Evolutionary conservation across 768 basidiomycete species (phyloP), one percentile per base, ranked within the genome.

Genomic region (Lyophyllum atratum): DNA sequence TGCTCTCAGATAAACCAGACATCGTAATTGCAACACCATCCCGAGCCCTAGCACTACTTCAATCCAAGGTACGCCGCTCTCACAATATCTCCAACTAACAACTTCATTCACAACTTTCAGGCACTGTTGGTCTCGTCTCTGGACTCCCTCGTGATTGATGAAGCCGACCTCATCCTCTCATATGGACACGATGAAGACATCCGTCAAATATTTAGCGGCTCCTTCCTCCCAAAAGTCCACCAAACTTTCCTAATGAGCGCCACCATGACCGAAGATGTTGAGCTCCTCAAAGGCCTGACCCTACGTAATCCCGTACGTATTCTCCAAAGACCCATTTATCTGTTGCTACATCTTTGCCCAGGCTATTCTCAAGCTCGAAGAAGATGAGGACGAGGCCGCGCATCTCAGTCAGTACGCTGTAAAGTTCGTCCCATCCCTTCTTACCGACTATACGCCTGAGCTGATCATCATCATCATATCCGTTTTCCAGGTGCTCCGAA

Each of bases 201-300:
- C 44, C 84, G 86, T 25, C 83, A 87, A 56, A 80, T 82, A 21
- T 86, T 90, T 59, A 80, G 73, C 54, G 91, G 85, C 46, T 82
- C 79, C 42, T 88, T 83, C 70, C 82, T 90, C 28, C 93, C 89
- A 52, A 89, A 85, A 70, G 85, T 90, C 58, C 92, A 85, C 71
- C 96, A 94, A 71, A 91, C 92, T 10, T 95, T 96, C 74, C 76
- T 99, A 31, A 97, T 98, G 93, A 94, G 91, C 67, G 96, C 97
- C 4, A 99, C 96, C 0, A 89, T 98, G 87, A 94, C 95, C 11
- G 92, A 95, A 64, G 97, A 98, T 64, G 93, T 99, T 3, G 92
- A 95, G 66, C 79, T 85, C 58, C 78, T 98, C 52, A 97, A 97
- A 70, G 93, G 94, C 4, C 80, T 98, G 34, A 81, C 90, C 5